Base-by-base conservation (phyloP, 768 basidiomycete genomes). In the Auricularia sp. region DNA sequence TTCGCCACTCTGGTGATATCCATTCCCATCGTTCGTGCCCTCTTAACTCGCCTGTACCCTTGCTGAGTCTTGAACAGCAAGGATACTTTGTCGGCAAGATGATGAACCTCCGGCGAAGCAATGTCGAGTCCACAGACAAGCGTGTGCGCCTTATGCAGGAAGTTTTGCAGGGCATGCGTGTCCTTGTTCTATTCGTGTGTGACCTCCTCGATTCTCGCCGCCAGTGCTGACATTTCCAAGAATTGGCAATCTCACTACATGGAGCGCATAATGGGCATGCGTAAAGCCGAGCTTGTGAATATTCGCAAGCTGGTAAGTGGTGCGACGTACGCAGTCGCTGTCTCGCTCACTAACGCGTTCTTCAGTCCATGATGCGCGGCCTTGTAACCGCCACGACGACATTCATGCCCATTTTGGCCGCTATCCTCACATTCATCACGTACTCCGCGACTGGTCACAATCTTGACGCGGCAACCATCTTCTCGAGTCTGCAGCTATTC, bases 401-500 rank as follows among this genome's bases (percentile, higher is more conserved):
- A 6, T 51, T 51, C 3, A 77, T 85, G 13, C 84, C 88, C 24
- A 82, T 83, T 13, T 76, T 89, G 3, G 85, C 87, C 1, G 82
- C 87, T 0, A 86, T 86, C 5, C 77, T 89, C 42, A 78, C 86
- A 1, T 87, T 89, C 70, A 82, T 89, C 67, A 85, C 86, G 0
- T 89, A 88, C 69, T 78, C 80, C 1, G 71, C 87, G n/a, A 82
- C 76, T 36, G 84, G 83, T 8, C 84, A 87, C 65, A 70, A 75
- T 6, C 77, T 87, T 33, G 78, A 82, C 65, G 72, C 84, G 3
- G 81, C 84, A 0, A 74, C 78, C 64, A 82, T 87, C 58, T 87
- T 87, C 71, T 75, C 78, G 3, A 80, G 81, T 6, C 72, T 87
- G 21, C 84, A 86, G 66, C 74, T 84, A 35, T 85, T 86, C 75